Evolutionary conservation across 169 alveolate species (phyloP).

Genomic region (Eimeria sp.): DNA sequence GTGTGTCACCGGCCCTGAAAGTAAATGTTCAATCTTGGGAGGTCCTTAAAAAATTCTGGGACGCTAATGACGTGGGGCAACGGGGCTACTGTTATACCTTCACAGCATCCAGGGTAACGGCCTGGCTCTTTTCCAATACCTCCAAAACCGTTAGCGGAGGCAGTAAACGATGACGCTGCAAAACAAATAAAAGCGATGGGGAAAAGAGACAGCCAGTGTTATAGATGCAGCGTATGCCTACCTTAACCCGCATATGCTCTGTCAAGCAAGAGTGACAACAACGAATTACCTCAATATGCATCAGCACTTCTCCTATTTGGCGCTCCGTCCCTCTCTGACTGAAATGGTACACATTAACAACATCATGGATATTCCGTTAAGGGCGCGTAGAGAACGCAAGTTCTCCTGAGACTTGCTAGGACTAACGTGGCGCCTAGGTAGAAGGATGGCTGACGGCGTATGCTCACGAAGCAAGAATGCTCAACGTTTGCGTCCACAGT

Average conservation of each 20-base stretch:
- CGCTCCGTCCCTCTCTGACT: constrained; percentile 72
- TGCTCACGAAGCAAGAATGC: constrained; percentile 79
- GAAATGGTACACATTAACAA: constrained; percentile 2
- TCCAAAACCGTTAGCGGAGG: constrained; percentile 83
- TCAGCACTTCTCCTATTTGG: constrained; percentile 62
- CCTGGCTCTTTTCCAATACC: constrained; percentile 67
- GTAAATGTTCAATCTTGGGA: neutral
- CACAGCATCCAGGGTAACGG: constrained; percentile 80
- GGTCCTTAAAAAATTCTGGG: neutral
- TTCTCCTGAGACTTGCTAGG: neutral
- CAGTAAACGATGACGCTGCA: constrained; percentile 76
- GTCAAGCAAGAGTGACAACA: neutral
- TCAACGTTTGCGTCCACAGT: constrained; percentile 70
- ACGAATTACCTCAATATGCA: constrained; percentile 75
- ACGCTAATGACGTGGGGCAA: neutral
- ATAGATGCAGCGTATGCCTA: neutral
- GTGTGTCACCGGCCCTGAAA: neutral
- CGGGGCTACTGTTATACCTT: constrained; percentile 58
- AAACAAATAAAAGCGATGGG: neutral
- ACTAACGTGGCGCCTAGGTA: neutral
- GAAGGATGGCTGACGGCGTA: neutral
- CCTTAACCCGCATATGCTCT: neutral
- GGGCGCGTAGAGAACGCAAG: neutral
- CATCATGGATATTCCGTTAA: neutral
- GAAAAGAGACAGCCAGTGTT: neutral